These are phyloP conservation scores for Chlamydomonas urium DNA, from an alignment of 139 green algal species.

Conservation along the genomic window DNA sequence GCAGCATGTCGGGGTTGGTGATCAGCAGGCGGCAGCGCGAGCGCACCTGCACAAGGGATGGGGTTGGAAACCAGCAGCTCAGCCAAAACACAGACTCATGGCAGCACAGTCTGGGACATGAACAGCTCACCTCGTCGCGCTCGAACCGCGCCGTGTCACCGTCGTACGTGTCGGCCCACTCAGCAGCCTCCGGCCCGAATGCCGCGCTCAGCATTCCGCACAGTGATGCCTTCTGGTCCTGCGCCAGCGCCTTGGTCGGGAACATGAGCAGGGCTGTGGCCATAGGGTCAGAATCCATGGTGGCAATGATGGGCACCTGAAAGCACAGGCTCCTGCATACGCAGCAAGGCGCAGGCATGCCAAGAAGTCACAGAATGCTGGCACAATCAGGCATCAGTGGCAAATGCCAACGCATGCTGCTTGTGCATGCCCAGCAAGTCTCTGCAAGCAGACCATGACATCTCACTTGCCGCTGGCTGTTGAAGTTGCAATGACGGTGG, in stretches of 20 bases:
- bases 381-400: not conserved
- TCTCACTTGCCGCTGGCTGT: slow-evolving; percentile 88
- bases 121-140: not conserved
- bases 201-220: slow-evolving; percentile 41
- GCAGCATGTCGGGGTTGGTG: slow-evolving; percentile 98
- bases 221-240: slow-evolving; percentile 79
- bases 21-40: slow-evolving; percentile 64
- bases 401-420: not conserved
- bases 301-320: slow-evolving; percentile 38
- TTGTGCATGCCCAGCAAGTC: no score
- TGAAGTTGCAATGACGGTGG: slow-evolving; percentile 82
- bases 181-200: slow-evolving; percentile 43
- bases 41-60: no score
- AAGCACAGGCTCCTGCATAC: slow-evolving; percentile 16
- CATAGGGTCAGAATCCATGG: slow-evolving; percentile 33
- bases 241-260: slow-evolving; percentile 87
- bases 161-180: not conserved
- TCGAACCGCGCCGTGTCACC: not conserved
- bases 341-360: not conserved
- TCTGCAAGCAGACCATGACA: not conserved
- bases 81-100: no score
- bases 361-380: not conserved
- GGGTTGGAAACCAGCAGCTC: no score
- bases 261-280: slow-evolving; percentile 87
- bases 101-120: no score